A percentile compares a stretch with the other conserved stretches of the same genome.
These are phyloP conservation scores for Aphanomyces stellatus DNA, from an alignment of 352 stramenopile genomes.

Conservation along the genomic window DNA sequence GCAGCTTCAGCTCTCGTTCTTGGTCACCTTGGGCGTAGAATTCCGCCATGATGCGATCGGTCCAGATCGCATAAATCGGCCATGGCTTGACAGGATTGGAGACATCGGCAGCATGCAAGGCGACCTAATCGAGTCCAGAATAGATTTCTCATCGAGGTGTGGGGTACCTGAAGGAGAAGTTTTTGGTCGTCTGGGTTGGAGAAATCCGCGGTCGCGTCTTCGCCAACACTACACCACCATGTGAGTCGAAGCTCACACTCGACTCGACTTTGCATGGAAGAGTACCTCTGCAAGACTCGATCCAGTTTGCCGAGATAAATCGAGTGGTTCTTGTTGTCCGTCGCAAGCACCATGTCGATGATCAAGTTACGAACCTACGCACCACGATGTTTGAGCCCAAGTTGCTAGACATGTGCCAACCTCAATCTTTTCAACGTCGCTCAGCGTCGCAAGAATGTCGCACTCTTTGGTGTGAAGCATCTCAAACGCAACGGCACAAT, in stretches of 20 bases:
- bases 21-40: constrained; percentile 94
- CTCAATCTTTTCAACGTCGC: constrained; percentile 65
- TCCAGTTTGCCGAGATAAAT: constrained; percentile 73
- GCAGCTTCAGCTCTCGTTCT: constrained; percentile 79
- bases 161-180: constrained; percentile 42
- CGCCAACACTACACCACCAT: constrained; percentile 20
- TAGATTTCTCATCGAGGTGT: not conserved
- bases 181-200: constrained; percentile 58
- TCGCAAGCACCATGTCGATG: constrained; percentile 82
- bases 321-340: constrained; percentile 79
- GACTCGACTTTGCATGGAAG: no score
- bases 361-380: constrained; percentile 61
- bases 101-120: constrained; percentile 88
- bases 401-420: constrained; percentile 21
- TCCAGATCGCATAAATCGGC: constrained; percentile 74
- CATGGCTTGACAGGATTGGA: constrained; percentile 87
- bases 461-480: constrained; percentile 57
- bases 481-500: constrained; percentile 72
- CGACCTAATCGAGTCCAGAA: constrained; percentile 32
- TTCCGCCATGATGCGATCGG: constrained; percentile 85
- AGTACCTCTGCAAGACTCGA: constrained; percentile 47
- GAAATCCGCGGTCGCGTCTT: constrained; percentile 41
- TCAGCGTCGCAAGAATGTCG: constrained; percentile 66
- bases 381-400: not conserved
- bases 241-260: no score